Base-by-base conservation (phyloP, 192 early-diverging fungal species). In the Rhizophagus prolifer region DNA sequence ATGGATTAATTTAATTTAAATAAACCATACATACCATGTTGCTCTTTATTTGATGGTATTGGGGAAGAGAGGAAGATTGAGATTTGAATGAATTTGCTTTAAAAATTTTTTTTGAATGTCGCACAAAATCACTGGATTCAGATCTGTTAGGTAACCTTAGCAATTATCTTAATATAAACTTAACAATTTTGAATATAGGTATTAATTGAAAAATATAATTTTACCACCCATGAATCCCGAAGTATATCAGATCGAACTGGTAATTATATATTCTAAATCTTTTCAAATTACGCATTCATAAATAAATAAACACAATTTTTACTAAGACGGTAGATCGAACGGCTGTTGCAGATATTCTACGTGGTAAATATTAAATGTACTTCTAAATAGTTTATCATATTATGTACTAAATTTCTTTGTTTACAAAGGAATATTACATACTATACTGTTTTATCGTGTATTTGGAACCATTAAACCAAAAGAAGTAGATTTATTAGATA, bases 361-460 rank as follows among this genome's bases (percentile, higher is more conserved):
- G 79, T 54, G 84, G 84, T 85, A 79, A 68, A 26, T 47, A 67
- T 21, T 9, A 16, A 23, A 41, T 12, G 21, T 2, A 21, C 3
- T 41, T 30, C n/a, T 38, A 26, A 41, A 23, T 9, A 9, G 10
- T 7, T 16, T 50, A 25, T 23, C 25, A 36, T 34, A 21, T 34
- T 36, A 60, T 65, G 46, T 64, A 9, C 2, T 28, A n/a, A 58
- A 46, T 21, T 6, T 46, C 6, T 13, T 16, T 44, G 9, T 66
- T 13, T 47, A 69, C 60, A 75, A 19, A 81, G 88, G 86, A 30
- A 72, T 90, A 21, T 73, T 90, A 7, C 89, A 90, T 71, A 85
- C 89, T 3, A 88, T 90, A 41, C 83, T 89, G 64, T 90, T 90
- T 70, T 88, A 90, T 85, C 75, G 89, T 31, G 75, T 89, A 23